Evolutionary conservation across 352 stramenopile genomes (phyloP).

Genomic region (Thalassiosira pacifica): DNA sequence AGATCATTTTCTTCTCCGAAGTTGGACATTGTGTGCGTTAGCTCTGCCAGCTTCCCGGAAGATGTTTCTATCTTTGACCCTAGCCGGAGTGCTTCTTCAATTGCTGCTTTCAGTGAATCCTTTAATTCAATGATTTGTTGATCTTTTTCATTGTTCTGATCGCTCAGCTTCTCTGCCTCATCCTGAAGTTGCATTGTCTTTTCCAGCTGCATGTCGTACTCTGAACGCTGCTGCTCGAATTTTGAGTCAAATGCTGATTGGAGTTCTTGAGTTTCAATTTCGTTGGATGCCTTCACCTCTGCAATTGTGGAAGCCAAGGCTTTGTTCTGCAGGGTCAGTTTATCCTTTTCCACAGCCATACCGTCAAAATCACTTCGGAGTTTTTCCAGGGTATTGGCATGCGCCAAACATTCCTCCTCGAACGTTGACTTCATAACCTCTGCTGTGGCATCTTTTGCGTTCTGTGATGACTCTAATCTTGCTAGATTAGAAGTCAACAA

Average conservation of each 20-base stretch:
- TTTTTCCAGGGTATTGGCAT: slow-evolving; percentile 6
- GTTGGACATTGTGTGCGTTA: slow-evolving; percentile 40
- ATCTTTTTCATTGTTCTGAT: slow-evolving; percentile 27
- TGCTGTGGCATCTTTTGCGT: slow-evolving; percentile 10
- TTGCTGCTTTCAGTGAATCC: slow-evolving; percentile 36
- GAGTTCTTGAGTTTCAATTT: slow-evolving; percentile 27
- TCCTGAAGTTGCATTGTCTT: slow-evolving; percentile 21
- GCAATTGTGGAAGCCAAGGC: slow-evolving; percentile 36
- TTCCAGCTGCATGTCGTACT: neutral
- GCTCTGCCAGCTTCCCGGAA: slow-evolving; percentile 39
- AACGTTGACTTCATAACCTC: slow-evolving; percentile 1
- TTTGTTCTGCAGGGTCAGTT: slow-evolving; percentile 34
- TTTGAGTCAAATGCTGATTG: slow-evolving; percentile 40
- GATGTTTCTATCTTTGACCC: slow-evolving; percentile 51
- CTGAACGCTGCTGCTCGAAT: slow-evolving; percentile 6
- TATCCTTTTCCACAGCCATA: slow-evolving; percentile 24
- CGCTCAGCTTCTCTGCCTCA: slow-evolving; percentile 20
- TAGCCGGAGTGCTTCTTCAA: slow-evolving; percentile 50
- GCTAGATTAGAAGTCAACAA: slow-evolving; percentile 2
- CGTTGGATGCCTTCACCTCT: slow-evolving; percentile 21
- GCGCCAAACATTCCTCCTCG: neutral
- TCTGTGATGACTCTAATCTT: slow-evolving; percentile 8
- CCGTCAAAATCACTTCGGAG: slow-evolving; percentile 31
- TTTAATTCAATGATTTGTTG: slow-evolving; percentile 56
- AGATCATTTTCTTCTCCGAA: slow-evolving; percentile 53